phyloP scores from a whole-genome alignment of 2,329 filamentous ascomycete species.

The Colletotrichum lindemuthianum region DNA sequence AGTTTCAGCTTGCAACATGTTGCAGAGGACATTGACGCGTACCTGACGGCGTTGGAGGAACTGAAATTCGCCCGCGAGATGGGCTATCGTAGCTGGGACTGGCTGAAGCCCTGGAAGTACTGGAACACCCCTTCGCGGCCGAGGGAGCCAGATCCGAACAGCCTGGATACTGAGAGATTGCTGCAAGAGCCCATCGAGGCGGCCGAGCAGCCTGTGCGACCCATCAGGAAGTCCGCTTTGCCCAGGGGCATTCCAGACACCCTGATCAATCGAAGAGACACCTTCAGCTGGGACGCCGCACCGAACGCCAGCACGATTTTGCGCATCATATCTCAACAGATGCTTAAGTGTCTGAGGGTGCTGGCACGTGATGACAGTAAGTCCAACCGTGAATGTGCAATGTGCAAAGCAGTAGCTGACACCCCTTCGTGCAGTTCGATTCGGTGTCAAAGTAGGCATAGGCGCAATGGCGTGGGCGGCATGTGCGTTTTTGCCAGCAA shows the following conservation, averaged over 20 bases:
- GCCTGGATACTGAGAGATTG: conserved; percentile 55
- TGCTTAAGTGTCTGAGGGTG: conserved; percentile 58
- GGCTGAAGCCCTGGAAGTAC: conserved; percentile 80
- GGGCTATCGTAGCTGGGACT: conserved; percentile 78
- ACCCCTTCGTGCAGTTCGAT: conserved; percentile 59
- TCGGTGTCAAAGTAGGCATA: conserved; percentile 92
- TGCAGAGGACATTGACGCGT: conserved; percentile 86
- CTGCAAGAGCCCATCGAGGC: conserved; percentile 42
- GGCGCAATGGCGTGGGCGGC: conserved; percentile 90
- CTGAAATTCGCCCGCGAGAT: conserved; percentile 77
- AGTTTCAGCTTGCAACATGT: conserved; percentile 92
- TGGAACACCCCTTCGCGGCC: conserved; percentile 8
- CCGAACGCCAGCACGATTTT: conserved; percentile 56
- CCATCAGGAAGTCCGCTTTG: conserved; percentile 63
- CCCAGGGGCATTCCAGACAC: conserved; percentile 66
- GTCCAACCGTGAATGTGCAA: conserved; percentile 41
- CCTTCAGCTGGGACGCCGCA: conserved; percentile 66
- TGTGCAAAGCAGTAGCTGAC: conserved; percentile 12
- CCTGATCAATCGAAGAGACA: conserved; percentile 63
- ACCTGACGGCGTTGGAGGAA: conserved; percentile 86
- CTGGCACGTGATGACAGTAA: conserved; percentile 64
- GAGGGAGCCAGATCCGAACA: conserved; percentile 41
- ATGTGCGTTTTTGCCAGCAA: conserved; percentile 84
- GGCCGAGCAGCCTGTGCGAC: conserved; percentile 50
- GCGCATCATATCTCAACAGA: conserved; percentile 55